A percentile compares a stretch with the other conserved stretches of the same genome.
Conservation (phyloP, 805 yeast genomes). For the Wickerhamomyces sydowiorum region DNA sequence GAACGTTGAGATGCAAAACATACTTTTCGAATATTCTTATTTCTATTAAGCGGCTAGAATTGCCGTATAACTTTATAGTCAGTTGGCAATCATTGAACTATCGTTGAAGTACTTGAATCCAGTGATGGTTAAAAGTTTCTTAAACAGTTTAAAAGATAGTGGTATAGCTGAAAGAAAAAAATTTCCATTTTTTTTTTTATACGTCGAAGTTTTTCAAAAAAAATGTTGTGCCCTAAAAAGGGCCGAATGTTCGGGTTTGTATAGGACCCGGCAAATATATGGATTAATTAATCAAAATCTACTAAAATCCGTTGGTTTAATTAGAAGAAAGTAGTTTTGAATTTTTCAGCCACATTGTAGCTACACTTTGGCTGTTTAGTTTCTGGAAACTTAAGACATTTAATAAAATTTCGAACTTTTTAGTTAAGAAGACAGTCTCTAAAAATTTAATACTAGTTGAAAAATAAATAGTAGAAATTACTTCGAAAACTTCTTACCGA, state of each 20-base stretch:
- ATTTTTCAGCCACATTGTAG: too few species aligned
- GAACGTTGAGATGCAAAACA: too few species aligned
- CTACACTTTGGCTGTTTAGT: too few species aligned
- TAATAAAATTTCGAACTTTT: too few species aligned
- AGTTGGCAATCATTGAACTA: neutral
- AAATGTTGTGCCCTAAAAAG: neutral
- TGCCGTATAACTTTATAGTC: neutral
- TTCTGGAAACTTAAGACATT: too few species aligned
- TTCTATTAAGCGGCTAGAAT: neutral
- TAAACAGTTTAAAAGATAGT: neutral
- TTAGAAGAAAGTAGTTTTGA: too few species aligned
- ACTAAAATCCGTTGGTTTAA: neutral
- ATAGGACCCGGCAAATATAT: neutral
- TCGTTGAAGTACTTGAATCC: neutral
- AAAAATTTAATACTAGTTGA: too few species aligned
- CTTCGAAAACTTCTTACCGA: too few species aligned
- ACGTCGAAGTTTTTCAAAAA: neutral
- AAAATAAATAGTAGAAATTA: too few species aligned
- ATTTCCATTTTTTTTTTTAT: too few species aligned
- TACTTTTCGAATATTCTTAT: neutral
- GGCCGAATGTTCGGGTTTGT: neutral
- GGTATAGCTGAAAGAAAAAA: too few species aligned
- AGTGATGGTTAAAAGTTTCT: neutral
- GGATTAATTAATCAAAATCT: neutral
- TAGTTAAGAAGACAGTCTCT: too few species aligned